phyloP scores from a whole-genome alignment of 768 basidiomycete species.

The Sporobolomyces roseus region DNA sequence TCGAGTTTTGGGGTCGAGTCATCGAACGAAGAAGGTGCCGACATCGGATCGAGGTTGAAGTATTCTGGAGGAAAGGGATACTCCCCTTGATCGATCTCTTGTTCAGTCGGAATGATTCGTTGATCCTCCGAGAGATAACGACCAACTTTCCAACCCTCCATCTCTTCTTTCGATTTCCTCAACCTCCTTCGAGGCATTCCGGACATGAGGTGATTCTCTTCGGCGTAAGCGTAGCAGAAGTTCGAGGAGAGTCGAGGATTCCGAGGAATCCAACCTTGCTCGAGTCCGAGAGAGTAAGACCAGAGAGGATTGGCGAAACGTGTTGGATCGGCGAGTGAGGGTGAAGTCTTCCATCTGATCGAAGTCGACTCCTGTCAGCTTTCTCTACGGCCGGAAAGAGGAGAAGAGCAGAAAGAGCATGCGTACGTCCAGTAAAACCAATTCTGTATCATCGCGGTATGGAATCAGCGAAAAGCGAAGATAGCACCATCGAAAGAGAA shows the following conservation, averaged over 20 bases:
- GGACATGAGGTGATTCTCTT: neutral
- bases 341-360: constrained; percentile 26
- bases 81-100: neutral
- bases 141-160: constrained; percentile 14
- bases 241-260: constrained; percentile 76
- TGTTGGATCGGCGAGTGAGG: constrained; percentile 1
- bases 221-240: constrained; percentile 54
- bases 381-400: too few relatives aligned
- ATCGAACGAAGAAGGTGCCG: neutral
- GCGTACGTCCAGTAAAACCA: constrained; percentile 98
- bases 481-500: too few relatives aligned
- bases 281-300: constrained; percentile 86
- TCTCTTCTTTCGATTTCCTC: neutral
- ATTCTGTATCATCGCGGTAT: constrained; percentile 59
- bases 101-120: neutral
- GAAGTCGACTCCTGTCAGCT: too few relatives aligned
- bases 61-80: constrained; percentile 2
- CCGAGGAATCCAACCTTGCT: constrained; percentile 85
- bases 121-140: neutral
- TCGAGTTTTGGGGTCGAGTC: neutral
- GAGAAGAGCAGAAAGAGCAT: constrained; percentile 50
- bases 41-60: constrained; percentile 11
- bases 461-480: neutral
- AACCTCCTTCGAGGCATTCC: neutral
- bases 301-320: constrained; percentile 54